These are phyloP conservation scores for Xanthoceras sorbifolium DNA, from an alignment of 345 rosid species.

Conservation along the genomic window DNA sequence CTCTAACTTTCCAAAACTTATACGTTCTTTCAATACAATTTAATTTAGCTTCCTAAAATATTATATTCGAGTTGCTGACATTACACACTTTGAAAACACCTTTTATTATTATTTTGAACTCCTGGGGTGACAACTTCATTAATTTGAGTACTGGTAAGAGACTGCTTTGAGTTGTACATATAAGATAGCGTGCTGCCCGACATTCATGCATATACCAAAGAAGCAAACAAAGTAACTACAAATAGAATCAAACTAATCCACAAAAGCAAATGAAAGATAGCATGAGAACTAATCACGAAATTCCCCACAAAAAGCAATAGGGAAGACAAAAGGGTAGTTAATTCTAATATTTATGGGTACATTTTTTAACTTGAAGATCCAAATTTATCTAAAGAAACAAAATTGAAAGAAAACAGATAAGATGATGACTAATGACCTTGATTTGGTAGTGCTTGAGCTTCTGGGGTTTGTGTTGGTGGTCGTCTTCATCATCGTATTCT, in stretches of 20 bases:
- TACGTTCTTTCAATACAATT: neutral
- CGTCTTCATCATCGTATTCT: constrained; percentile 32
- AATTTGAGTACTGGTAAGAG: neutral
- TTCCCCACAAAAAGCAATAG: neutral
- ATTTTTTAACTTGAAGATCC: neutral
- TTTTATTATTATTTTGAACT: too few species aligned
- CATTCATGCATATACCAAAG: neutral
- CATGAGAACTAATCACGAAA: neutral
- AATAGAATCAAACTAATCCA: too few species aligned
- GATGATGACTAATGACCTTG: constrained; percentile 46
- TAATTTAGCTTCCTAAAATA: neutral
- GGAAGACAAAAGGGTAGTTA: neutral
- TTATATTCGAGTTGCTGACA: neutral
- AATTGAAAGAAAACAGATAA: neutral
- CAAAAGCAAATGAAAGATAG: neutral
- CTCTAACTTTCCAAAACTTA: neutral
- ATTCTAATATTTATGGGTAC: neutral
- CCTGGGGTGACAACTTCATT: too few species aligned
- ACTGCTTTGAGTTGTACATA: too few species aligned
- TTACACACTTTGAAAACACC: too few species aligned
- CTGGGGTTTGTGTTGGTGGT: constrained; percentile 38
- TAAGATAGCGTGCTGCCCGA: too few species aligned
- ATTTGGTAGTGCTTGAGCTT: constrained; percentile 74
- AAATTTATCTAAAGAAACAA: neutral
- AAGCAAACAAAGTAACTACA: neutral